Conservation (phyloP, 768 basidiomycete genomes). For the Boletus sensibilis region DNA sequence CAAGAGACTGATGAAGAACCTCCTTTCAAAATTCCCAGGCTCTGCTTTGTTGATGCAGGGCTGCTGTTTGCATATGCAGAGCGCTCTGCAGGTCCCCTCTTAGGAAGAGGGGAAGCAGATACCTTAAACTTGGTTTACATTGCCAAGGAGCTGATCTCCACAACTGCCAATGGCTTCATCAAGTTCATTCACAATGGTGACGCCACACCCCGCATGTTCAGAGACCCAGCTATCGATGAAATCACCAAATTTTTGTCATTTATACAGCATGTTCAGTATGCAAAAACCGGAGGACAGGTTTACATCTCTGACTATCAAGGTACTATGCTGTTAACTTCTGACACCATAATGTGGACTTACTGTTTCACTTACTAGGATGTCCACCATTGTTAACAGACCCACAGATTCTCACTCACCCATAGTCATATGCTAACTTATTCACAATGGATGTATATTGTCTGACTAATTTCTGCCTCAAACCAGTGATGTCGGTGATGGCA, state of each 20-base stretch:
- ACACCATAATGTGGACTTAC: no score
- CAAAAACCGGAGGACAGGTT: not conserved
- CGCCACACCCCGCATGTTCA: not conserved
- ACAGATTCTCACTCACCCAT: no score
- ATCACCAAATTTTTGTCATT: not conserved
- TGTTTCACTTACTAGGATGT: no score
- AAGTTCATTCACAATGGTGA: not conserved
- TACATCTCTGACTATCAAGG: not conserved
- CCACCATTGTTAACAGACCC: no score
- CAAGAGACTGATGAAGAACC: not conserved
- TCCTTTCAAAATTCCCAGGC: constrained; percentile 4
- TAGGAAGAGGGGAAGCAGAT: not conserved
- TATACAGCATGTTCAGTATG: not conserved
- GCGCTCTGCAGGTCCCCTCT: not conserved
- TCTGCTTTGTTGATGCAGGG: constrained; percentile 10
- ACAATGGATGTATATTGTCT: no score
- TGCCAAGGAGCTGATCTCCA: not conserved
- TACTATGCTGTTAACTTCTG: no score
- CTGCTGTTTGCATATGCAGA: not conserved
- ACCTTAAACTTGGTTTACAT: not conserved
- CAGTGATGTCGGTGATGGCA: no score
- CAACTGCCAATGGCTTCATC: not conserved
- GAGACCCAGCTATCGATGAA: no score
- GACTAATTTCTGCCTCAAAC: no score
- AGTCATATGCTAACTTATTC: no score